Base-by-base conservation (phyloP, 495 filamentous ascomycete genomes). In the Aspergillus asperescens region DNA sequence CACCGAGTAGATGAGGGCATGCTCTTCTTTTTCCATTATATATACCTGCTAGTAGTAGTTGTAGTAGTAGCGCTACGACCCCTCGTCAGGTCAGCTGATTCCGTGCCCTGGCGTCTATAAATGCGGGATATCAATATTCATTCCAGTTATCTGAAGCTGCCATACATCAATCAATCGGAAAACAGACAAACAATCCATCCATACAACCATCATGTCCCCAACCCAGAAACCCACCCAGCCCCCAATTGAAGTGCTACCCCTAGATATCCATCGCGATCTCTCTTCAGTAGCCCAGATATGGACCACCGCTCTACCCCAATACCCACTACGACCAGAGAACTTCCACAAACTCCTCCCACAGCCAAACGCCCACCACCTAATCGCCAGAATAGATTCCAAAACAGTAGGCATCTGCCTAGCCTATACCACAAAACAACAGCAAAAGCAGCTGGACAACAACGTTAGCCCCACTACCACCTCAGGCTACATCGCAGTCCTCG, bases 401-500 rank as follows among this genome's bases (percentile, higher is more conserved):
- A 45, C 73, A 7, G 66, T 68, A 15, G 77, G 74, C 0, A 74
- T 79, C 49, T 76, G 72, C 50, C 52, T 78, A 37, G 57, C 70
- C 0, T 77, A 72, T 48, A 60, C 62, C 1, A 62, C 62, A 13
- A 48, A 52, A 16, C 56, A 64, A 13, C 13, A 15, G 8, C 8
- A 35, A 16, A 35, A 35, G 7, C 32, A 12, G 13, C 13, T n/a
- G n/a, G n/a, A n/a, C n/a, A n/a, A n/a, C n/a, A n/a, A n/a, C n/a
- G n/a, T n/a, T n/a, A n/a, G n/a, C n/a, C n/a, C 32, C 12, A 60
- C 55, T 7, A 55, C 52, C 19, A 59, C 56, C 3, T 64, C 60
- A 16, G 69, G 59, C 20, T 54, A 70, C 22, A 62, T 75, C 29
- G 66, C 72, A 15, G 72, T 63, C 2, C 49, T 79, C 27, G 77